Evolutionary conservation across 1,139 yeast species (phyloP), one percentile per base, ranked within the genome.

Genomic region (Martiniozyma asiatica): DNA sequence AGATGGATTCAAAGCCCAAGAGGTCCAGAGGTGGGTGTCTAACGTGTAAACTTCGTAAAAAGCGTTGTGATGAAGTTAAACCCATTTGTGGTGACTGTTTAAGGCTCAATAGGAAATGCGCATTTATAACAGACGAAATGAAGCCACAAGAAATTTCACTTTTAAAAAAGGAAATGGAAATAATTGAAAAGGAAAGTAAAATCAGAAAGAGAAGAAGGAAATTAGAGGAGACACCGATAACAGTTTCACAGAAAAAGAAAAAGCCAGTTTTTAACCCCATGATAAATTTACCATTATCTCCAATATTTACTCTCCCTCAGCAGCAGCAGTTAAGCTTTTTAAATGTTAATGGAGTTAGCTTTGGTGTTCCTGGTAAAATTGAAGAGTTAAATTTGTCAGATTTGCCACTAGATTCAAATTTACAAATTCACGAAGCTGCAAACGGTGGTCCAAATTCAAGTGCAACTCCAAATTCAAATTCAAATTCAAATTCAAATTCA

Each of bases 41-140:
- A 29, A 76, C 85, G 0, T 79, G 92, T 45, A 74, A 80, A 38
- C 58, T 68, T 21, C 58, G 92, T 20, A 78, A 78, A 59, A 78
- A 78, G 48, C 68, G 82, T 37, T 79, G 89, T 45, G 75, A 77
- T 46, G 87, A 78, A 47, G 47, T 43, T 2, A 63, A 59, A 35
- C 89, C 89, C 2, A 44, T 53, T 2, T 29, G 92, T 45, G 58
- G 64, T 1, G 80, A 75, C 34, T 77, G 85, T 48, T 34, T 39
- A 4, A 55, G 85, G 32, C 54, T 76, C 21, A 56, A 61, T 1
- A 58, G 73, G 34, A 59, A 58, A 26, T 76, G 85, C 47, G 59
- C 49, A 11, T 69, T 69, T 53, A 69, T 71, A 6, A 40, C 51
- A 1, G 64, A 67, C 2, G 65, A 64, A 2, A 53, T 55, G 45